Evolutionary conservation across 768 basidiomycete genomes (phyloP).

Genomic region (Leccinum uliginosum): DNA sequence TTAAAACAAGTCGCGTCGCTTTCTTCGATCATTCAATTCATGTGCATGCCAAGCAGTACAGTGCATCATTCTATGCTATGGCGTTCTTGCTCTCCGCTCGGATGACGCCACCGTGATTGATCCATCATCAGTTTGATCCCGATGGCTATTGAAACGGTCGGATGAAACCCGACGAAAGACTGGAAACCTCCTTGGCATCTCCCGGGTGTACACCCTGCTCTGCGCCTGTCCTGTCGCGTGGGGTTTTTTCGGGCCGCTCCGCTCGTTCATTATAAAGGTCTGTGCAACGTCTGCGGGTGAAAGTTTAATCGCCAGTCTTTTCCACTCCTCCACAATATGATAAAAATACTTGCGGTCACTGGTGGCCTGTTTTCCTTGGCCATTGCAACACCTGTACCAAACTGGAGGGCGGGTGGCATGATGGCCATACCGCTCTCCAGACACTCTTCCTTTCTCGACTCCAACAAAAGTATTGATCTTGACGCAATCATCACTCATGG

Average conservation of each 20-base stretch:
- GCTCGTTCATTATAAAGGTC: background rate
- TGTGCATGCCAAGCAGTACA: too few species aligned
- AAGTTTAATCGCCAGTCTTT: background rate
- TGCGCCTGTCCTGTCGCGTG: too few species aligned
- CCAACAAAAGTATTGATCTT: background rate
- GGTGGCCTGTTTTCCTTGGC: background rate
- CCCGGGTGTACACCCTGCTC: conserved; percentile 22
- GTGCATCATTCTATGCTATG: too few species aligned
- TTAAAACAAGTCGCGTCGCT: too few species aligned
- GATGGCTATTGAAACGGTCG: too few species aligned
- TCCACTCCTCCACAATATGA: background rate
- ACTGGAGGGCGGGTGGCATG: background rate
- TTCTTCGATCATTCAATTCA: too few species aligned
- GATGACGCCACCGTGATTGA: too few species aligned
- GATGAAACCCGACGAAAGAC: too few species aligned
- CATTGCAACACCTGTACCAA: background rate
- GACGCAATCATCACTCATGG: background rate
- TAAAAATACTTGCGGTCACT: background rate
- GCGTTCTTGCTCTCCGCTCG: too few species aligned
- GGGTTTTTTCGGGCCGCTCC: too few species aligned
- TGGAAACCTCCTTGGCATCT: too few species aligned
- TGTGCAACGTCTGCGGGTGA: background rate
- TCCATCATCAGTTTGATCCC: too few species aligned
- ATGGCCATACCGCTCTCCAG: background rate
- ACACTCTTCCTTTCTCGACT: background rate